Conservation (phyloP, 73 alveolate genomes). For the Halteria grandinella region DNA sequence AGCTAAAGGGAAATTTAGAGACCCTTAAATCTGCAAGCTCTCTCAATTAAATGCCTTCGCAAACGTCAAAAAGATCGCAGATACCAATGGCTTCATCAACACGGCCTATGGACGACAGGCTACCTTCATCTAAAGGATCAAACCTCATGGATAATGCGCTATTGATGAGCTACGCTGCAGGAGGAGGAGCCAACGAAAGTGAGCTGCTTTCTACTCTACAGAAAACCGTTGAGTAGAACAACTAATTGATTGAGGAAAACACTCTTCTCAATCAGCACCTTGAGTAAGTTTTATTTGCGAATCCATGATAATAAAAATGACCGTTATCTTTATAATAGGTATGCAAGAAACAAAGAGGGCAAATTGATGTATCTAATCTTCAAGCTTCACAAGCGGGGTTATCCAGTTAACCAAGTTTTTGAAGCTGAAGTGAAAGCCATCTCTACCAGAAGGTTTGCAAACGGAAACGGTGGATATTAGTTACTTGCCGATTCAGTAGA, state of each 20-base stretch:
- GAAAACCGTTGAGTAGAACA: not conserved
- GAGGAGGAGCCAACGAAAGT: no score
- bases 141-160: no score
- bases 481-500: not conserved
- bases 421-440: conserved; percentile 65
- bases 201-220: not conserved
- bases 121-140: no score
- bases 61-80: no score
- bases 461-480: conserved; percentile 12
- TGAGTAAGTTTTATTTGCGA: no score
- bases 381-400: conserved; percentile 64
- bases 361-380: conserved; percentile 64
- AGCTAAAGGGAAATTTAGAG: not conserved
- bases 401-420: conserved; percentile 66
- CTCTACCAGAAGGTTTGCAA: conserved; percentile 59
- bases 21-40: not conserved
- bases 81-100: no score
- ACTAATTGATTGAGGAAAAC: conserved; percentile 6
- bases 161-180: no score
- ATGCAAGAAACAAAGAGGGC: conserved; percentile 58
- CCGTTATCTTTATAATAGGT: no score
- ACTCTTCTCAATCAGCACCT: not conserved
- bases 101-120: no score
- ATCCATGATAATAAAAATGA: no score
- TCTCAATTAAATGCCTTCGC: no score